phyloP scores from a whole-genome alignment of 2,329 filamentous ascomycete genomes.

The Setomelanomma holmii region DNA sequence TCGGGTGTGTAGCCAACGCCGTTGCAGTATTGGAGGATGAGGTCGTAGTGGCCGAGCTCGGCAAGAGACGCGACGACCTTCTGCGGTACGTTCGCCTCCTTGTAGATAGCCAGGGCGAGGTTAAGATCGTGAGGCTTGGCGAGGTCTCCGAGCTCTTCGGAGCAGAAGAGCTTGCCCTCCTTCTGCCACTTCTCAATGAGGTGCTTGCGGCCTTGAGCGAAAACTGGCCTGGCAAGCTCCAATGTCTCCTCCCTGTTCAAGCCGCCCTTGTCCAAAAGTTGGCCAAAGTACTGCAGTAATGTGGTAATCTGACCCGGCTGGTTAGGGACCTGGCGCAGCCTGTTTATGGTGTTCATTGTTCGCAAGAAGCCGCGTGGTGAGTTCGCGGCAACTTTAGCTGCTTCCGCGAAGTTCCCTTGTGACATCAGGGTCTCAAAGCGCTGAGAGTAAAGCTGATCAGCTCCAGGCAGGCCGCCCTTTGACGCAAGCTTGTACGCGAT shows the following conservation, averaged over 20 bases:
- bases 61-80: constrained; percentile 96
- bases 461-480: constrained; percentile 89
- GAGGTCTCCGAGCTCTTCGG: constrained; percentile 94
- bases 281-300: constrained; percentile 96
- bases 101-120: constrained; percentile 86
- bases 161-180: constrained; percentile 94
- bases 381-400: constrained; percentile 95
- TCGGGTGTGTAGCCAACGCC: constrained; percentile 92
- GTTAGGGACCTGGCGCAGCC: constrained; percentile 86
- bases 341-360: constrained; percentile 92
- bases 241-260: constrained; percentile 94
- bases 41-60: constrained; percentile 95
- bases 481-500: constrained; percentile 97
- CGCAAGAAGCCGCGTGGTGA: constrained; percentile 95
- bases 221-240: constrained; percentile 89
- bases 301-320: constrained; percentile 87
- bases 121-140: constrained; percentile 88
- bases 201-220: constrained; percentile 93
- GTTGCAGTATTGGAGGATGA: constrained; percentile 90
- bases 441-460: constrained; percentile 89
- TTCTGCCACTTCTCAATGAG: constrained; percentile 97
- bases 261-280: constrained; percentile 92
- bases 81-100: constrained; percentile 86
- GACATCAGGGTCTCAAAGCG: constrained; percentile 90
- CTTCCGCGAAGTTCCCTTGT: constrained; percentile 81